Evolutionary conservation across 1,284 basidiomycete genomes (phyloP).

Genomic region (Ustilago esculenta): DNA sequence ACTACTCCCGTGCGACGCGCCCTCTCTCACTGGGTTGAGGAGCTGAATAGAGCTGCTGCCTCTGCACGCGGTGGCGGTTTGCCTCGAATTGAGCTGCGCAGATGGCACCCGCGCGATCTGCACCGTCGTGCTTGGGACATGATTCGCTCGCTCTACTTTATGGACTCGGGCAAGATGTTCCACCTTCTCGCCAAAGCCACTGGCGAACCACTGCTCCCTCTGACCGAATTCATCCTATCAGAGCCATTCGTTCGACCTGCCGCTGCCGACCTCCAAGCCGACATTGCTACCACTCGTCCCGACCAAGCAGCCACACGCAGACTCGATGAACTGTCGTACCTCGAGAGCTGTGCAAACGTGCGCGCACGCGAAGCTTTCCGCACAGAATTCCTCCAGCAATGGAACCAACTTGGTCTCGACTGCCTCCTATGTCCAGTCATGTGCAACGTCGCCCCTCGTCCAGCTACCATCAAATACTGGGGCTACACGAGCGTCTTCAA

Average conservation of each 20-base stretch:
- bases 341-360: slow-evolving; percentile 17
- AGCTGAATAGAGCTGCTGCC: slow-evolving; percentile 1
- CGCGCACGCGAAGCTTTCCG: slow-evolving; percentile 28
- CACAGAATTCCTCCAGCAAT: slow-evolving; percentile 18
- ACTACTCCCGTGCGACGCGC: slow-evolving; percentile 29
- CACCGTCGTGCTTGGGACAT: slow-evolving; percentile 43
- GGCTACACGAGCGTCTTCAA: slow-evolving; percentile 54
- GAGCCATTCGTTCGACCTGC: slow-evolving; percentile 28
- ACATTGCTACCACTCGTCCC: neutral
- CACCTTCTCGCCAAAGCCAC: slow-evolving; percentile 32
- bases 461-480: slow-evolving; percentile 44
- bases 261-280: slow-evolving; percentile 8
- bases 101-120: slow-evolving; percentile 27
- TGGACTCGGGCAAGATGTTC: slow-evolving; percentile 45
- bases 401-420: slow-evolving; percentile 39
- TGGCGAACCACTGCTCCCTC: slow-evolving; percentile 40
- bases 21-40: slow-evolving; percentile 25
- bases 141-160: slow-evolving; percentile 50
- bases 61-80: neutral
- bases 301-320: too few species aligned
- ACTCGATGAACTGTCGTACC: too few species aligned
- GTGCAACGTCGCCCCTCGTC: slow-evolving; percentile 34
- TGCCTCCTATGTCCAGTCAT: slow-evolving; percentile 43
- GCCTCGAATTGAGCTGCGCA: slow-evolving; percentile 19
- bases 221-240: slow-evolving; percentile 43